Evolutionary conservation across 2,329 filamentous ascomycete species (phyloP), one percentile per base, ranked within the genome.

Genomic region (Colletotrichum tamarilloi): DNA sequence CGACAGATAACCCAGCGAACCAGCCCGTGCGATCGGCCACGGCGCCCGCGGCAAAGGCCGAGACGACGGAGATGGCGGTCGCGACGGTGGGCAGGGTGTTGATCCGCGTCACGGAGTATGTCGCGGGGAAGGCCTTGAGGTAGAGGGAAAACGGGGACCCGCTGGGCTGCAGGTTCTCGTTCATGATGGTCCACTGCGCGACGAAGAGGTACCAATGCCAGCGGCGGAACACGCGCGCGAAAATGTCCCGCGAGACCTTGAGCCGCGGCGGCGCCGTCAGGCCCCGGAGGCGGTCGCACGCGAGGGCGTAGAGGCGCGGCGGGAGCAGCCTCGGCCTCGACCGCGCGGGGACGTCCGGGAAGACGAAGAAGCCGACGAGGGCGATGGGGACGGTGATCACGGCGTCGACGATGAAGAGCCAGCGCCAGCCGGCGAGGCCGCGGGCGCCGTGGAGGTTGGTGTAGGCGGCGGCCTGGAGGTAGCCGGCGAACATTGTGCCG

Each of bases 401-500:
- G 1, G 87, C 87, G 73, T 90, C 89, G n/a, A 91, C 88, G 12
- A 91, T 86, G 64, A 91, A 91, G 0, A 90, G 79, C 88, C 85
- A 87, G 68, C 83, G 78, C 87, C 87, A 89, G 0, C 88, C 88
- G 0, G 85, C 80, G 77, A 88, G 82, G 0, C 87, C 88, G 8
- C 78, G 79, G 0, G 85, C 82, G 1, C 86, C 85, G 32, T 88
- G 85, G 0, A 90, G 81, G 62, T 88, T 87, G 76, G 89, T 88
- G 1, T 87, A 86, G 0, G 86, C 88, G 1, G 87, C 88, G 1
- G 88, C 85, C 79, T 89, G 87, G 0, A 90, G 82, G 72, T 89
- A 90, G 2, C 88, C 88, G 19, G 86, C 87, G 64, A 90, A 87
- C 86, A 90, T 89, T 30, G 83, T 81, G 1, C 87, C 88, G 0